phyloP scores from a whole-genome alignment of 768 basidiomycete species.

The Leccinum fibrillosum region DNA sequence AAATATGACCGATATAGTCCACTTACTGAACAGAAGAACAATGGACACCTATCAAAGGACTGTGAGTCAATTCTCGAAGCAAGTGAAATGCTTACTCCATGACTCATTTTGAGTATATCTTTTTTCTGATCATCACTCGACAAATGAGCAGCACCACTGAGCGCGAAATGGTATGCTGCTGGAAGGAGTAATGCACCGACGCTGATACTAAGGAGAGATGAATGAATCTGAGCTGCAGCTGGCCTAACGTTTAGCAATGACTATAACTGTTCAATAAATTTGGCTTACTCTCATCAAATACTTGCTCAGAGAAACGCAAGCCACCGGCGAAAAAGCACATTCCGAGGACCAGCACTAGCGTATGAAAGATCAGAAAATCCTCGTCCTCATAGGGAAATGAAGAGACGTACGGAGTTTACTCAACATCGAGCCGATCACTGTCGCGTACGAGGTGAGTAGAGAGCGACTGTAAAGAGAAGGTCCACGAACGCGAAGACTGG shows the following conservation, averaged over 20 bases:
- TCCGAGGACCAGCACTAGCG: conserved; percentile 71
- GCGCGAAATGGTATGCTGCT: conserved; percentile 71
- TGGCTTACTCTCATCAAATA: conserved; percentile 65
- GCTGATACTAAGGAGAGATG: conserved; percentile 72
- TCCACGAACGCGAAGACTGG: conserved; percentile 66
- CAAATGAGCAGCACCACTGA: conserved; percentile 20
- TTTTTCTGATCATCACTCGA: conserved; percentile 32
- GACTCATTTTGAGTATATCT: conserved; percentile 49
- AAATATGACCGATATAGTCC: not conserved
- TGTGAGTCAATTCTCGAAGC: not conserved
- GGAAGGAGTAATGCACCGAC: conserved; percentile 79
- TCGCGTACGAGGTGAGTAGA: conserved; percentile 5
- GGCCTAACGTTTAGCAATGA: conserved; percentile 4
- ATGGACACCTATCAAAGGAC: conserved; percentile 40
- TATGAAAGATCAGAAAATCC: conserved; percentile 6
- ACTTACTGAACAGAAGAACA: conserved; percentile 51
- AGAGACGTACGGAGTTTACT: conserved; percentile 61
- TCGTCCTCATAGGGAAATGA: not conserved
- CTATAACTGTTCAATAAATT: not conserved
- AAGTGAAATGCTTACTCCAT: conserved; percentile 38
- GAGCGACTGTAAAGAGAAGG: not conserved
- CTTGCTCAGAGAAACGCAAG: conserved; percentile 73
- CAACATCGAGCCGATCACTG: conserved; percentile 82
- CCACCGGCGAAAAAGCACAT: conserved; percentile 93
- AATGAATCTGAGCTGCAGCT: conserved; percentile 68